Evolutionary conservation across 805 yeast species (phyloP).

Genomic region (Candida ulmi): DNA sequence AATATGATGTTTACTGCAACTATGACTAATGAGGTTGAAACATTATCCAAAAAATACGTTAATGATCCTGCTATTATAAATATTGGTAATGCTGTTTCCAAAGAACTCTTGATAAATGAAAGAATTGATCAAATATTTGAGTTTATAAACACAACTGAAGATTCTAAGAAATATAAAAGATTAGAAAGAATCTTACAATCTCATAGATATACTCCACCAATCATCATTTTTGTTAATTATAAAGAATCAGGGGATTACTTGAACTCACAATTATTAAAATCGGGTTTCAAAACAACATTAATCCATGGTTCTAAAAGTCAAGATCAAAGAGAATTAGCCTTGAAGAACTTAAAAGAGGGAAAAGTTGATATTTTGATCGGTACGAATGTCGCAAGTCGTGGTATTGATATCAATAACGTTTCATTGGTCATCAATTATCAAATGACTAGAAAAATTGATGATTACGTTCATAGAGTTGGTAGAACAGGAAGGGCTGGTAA

Average conservation of each 20-base stretch:
- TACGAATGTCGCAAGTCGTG: constrained; percentile 95
- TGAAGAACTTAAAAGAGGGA: constrained; percentile 51
- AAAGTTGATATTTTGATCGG: constrained; percentile 67
- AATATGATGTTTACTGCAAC: constrained; percentile 96
- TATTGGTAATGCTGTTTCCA: constrained; percentile 52
- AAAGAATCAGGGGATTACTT: constrained; percentile 69
- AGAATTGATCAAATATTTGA: constrained; percentile 68
- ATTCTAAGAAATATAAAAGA: constrained; percentile 39
- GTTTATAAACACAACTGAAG: constrained; percentile 34
- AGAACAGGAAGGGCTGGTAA: constrained; percentile 96
- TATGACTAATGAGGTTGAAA: constrained; percentile 69
- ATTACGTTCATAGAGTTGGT: constrained; percentile 89
- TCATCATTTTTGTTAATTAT: constrained; percentile 78
- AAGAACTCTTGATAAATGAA: constrained; percentile 30
- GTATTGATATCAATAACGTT: constrained; percentile 86
- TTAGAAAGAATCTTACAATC: constrained; percentile 33
- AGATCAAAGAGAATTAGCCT: constrained; percentile 76
- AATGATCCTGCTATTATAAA: constrained; percentile 55
- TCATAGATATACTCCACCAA: constrained; percentile 40
- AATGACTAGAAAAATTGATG: constrained; percentile 72
- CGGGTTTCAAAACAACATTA: constrained; percentile 47
- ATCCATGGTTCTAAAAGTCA: constrained; percentile 89
- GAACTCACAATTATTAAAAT: constrained; percentile 40
- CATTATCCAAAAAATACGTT: constrained; percentile 58
- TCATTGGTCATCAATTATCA: constrained; percentile 83